A percentile compares a stretch with the other conserved stretches of the same genome.
These are phyloP conservation scores for Narthecium ossifragum DNA, from an alignment of 106 monocot species.

Conservation along the genomic window DNA sequence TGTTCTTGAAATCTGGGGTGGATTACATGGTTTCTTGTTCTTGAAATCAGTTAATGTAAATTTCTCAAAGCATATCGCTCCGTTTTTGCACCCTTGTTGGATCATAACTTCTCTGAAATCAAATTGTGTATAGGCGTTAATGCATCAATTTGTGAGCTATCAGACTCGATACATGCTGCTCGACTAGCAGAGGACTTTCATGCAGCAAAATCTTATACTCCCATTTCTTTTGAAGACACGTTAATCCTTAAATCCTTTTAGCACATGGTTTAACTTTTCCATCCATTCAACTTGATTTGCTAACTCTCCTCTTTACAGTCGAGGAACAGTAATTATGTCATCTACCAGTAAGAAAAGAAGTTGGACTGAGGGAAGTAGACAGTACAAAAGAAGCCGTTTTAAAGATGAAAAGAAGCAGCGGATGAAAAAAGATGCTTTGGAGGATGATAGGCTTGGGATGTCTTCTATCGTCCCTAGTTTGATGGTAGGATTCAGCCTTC, in stretches of 20 bases:
- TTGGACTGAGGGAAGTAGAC: not conserved
- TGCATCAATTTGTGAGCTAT: slow-evolving; percentile 45
- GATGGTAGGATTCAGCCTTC: slow-evolving; percentile 81
- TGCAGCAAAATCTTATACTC: not conserved
- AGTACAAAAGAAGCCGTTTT: not conserved
- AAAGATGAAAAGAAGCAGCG: not conserved
- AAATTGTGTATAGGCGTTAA: slow-evolving; percentile 12
- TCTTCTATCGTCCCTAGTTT: slow-evolving; percentile 36
- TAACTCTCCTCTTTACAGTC: not conserved
- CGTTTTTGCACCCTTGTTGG: not conserved
- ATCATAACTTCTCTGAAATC: not conserved
- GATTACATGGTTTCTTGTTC: too few species aligned
- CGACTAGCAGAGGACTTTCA: slow-evolving; percentile 26
- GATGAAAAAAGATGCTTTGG: not conserved
- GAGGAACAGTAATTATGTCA: not conserved
- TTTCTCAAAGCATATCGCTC: not conserved
- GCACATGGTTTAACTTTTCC: not conserved
- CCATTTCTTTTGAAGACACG: slow-evolving; percentile 9
- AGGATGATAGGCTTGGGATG: slow-evolving; percentile 4
- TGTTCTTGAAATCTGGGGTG: too few species aligned
- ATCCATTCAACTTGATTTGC: not conserved
- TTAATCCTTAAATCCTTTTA: not conserved
- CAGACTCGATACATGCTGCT: slow-evolving; percentile 55
- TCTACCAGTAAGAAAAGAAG: not conserved
- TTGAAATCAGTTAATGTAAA: not conserved